Conservation (phyloP, 805 yeast species). For the Ogataea dorogensis region DNA sequence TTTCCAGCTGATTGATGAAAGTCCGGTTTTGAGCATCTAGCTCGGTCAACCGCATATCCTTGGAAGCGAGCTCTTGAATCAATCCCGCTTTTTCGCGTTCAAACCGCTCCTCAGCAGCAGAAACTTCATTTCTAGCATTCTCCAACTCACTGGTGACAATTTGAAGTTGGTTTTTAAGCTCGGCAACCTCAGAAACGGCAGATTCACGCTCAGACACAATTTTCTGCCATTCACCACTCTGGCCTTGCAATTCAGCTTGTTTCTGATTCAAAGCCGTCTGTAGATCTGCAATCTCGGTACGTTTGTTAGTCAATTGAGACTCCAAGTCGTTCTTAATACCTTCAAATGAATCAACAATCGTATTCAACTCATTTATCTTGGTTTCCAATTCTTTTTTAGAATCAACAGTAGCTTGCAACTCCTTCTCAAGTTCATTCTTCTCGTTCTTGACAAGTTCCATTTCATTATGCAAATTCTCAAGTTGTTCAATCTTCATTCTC, state of each 20-base stretch:
- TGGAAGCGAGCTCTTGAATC: conserved; percentile 47
- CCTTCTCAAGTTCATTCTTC: conserved; percentile 16
- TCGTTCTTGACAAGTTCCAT: conserved; percentile 14
- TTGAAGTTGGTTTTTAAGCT: conserved; percentile 30
- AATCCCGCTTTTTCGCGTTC: conserved; percentile 39
- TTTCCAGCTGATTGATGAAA: conserved; percentile 63
- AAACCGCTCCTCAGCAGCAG: conserved; percentile 44
- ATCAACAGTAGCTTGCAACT: too few relatives aligned
- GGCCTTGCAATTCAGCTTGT: conserved; percentile 20
- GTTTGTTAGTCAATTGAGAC: conserved; percentile 13
- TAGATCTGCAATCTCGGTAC: conserved; percentile 31
- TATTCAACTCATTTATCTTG: conserved; percentile 26
- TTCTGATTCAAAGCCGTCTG: conserved; percentile 9
- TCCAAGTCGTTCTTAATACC: conserved; percentile 32
- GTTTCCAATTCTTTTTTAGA: conserved; percentile 15
- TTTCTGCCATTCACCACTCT: conserved; percentile 29
- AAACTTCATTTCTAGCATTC: conserved; percentile 34
- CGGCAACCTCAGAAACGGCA: conserved; percentile 18
- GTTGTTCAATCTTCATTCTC: conserved; percentile 9
- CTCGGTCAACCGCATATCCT: conserved; percentile 50
- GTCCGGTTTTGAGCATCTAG: conserved; percentile 66
- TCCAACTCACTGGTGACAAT: conserved; percentile 38
- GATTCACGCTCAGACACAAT: conserved; percentile 26
- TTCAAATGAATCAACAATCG: conserved; percentile 25
- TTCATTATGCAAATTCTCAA: conserved; percentile 15